Evolutionary conservation across 2,329 filamentous ascomycete genomes (phyloP).

Genomic region (Microascus cirrosus): DNA sequence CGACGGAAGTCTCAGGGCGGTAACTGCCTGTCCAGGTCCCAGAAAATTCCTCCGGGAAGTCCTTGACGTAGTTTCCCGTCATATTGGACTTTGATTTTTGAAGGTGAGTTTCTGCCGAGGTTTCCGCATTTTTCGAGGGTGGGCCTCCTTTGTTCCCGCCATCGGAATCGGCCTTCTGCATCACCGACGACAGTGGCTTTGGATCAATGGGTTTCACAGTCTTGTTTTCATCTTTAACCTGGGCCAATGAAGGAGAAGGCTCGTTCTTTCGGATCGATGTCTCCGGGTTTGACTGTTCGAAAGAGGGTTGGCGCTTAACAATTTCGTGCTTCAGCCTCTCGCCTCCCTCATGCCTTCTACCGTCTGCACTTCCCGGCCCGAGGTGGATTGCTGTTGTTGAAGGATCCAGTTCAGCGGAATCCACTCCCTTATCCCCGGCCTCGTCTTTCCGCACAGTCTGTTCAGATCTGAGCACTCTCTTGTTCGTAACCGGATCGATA

Average conservation of each 20-base stretch:
- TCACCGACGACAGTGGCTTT: too few species aligned
- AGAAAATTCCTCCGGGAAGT: constrained; percentile 2
- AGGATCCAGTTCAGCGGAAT: neutral
- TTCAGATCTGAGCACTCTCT: constrained; percentile 25
- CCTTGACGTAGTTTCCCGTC: neutral
- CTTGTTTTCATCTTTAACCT: too few species aligned
- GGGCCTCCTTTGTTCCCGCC: neutral
- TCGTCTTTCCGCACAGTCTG: neutral
- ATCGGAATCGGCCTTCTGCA: neutral
- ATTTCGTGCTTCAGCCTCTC: neutral
- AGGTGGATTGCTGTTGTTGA: neutral
- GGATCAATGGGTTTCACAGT: too few species aligned
- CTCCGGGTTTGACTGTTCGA: too few species aligned
- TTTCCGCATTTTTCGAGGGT: neutral
- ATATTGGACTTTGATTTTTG: neutral
- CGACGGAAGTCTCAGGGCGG: neutral
- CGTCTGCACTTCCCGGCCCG: neutral
- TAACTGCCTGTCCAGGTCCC: neutral
- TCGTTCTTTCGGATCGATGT: too few species aligned
- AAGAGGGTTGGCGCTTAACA: too few species aligned
- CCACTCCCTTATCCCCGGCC: neutral
- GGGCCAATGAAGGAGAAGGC: too few species aligned
- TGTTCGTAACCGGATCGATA: constrained; percentile 51
- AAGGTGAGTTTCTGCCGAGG: neutral
- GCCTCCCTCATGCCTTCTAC: neutral